phyloP scores from a whole-genome alignment of 495 filamentous ascomycete species.

The Neurospora pannonica region DNA sequence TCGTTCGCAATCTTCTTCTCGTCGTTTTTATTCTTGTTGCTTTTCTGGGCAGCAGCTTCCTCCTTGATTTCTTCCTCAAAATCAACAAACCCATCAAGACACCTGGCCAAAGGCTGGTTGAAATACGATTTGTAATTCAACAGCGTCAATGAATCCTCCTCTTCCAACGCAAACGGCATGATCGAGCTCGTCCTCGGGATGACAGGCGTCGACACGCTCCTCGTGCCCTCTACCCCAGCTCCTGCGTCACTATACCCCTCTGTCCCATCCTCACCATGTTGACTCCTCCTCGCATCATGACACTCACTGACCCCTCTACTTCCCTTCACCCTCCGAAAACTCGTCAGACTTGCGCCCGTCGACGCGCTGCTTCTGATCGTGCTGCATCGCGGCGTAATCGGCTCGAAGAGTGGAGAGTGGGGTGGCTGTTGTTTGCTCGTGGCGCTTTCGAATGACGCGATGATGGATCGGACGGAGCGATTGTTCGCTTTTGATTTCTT shows the following conservation, averaged over 20 bases:
- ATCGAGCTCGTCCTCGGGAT: neutral
- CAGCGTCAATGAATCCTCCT: constrained; percentile 20
- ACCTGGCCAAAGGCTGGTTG: constrained; percentile 16
- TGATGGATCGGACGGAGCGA: constrained; percentile 11
- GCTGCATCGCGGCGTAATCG: neutral
- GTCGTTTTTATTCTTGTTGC: neutral
- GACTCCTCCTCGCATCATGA: neutral
- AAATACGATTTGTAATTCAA: constrained; percentile 20
- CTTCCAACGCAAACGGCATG: neutral
- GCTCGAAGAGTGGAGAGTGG: neutral
- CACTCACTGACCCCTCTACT: neutral
- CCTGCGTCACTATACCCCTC: neutral
- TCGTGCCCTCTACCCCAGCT: neutral
- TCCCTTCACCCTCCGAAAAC: neutral
- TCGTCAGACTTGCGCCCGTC: neutral
- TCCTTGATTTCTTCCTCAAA: neutral
- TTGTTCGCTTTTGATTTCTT: neutral
- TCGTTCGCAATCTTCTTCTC: neutral
- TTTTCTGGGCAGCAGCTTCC: no score
- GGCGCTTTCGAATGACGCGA: constrained; percentile 10
- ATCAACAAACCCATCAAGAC: constrained; percentile 10
- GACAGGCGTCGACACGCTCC: neutral
- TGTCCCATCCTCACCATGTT: no score
- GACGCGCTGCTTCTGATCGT: neutral
- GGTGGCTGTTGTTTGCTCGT: neutral